phyloP scores from a whole-genome alignment of 2,329 filamentous ascomycete genomes.

The Didymella exigua region DNA sequence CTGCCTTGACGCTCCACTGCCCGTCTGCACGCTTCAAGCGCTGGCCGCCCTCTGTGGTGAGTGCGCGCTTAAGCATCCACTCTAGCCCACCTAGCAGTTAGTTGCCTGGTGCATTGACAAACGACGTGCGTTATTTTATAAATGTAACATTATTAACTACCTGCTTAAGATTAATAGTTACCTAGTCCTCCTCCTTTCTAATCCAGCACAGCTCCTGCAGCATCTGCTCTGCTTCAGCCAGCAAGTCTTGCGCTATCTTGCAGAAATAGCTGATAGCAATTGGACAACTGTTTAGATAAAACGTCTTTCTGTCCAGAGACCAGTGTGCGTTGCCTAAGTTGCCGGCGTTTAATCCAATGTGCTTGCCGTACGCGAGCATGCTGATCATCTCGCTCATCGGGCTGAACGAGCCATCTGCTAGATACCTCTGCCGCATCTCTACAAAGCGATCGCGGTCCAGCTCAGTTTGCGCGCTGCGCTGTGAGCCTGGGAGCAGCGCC shows the following conservation, averaged over 20 bases:
- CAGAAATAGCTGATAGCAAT: not conserved
- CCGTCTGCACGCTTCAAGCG: too few relatives aligned
- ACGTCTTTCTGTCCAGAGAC: not conserved
- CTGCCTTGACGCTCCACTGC: not conserved
- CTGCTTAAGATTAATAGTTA: not conserved
- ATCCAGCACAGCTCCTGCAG: not conserved
- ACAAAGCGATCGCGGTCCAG: constrained; percentile 4
- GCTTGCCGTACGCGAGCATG: not conserved
- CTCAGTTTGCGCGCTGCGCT: constrained; percentile 17
- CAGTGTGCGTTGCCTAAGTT: not conserved
- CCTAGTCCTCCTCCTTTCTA: not conserved
- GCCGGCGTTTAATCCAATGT: not conserved
- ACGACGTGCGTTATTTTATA: not conserved
- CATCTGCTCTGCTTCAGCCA: not conserved
- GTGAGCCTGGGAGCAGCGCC: constrained; percentile 5
- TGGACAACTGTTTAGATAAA: not conserved
- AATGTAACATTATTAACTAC: not conserved
- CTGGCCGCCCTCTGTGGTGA: too few relatives aligned
- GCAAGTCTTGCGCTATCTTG: not conserved
- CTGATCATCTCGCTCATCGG: not conserved
- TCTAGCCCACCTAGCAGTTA: not conserved
- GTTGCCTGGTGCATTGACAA: not conserved
- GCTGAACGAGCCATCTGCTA: not conserved
- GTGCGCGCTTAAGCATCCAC: not conserved
- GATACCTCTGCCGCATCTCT: not conserved